Conservation (phyloP, 2,329 filamentous ascomycete genomes). For the Periconia digitata region DNA sequence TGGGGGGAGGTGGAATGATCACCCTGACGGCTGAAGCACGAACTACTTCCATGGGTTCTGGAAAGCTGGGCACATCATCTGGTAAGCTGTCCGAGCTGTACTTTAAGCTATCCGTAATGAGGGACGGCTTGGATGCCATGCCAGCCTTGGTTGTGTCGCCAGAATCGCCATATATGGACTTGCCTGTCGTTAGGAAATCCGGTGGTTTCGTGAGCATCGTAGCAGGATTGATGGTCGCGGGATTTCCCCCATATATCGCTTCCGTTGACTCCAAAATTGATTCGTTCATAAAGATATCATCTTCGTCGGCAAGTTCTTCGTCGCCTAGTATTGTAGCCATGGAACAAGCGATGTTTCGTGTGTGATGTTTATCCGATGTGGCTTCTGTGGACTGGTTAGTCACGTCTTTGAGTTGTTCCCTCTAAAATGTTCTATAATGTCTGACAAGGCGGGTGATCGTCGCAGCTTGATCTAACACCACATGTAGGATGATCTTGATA, state of each 20-base stretch:
- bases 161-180: slow-evolving; percentile 27
- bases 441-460: no score
- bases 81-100: slow-evolving; percentile 14
- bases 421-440: no score
- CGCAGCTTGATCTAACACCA: no score
- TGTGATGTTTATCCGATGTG: background rate
- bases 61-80: slow-evolving; percentile 27
- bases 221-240: slow-evolving; percentile 31
- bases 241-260: slow-evolving; percentile 25
- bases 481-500: no score
- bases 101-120: background rate
- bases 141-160: slow-evolving; percentile 13
- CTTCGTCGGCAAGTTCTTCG: slow-evolving; percentile 27
- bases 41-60: background rate
- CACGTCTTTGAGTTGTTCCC: background rate
- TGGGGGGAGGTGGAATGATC: slow-evolving; percentile 34
- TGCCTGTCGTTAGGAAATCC: slow-evolving; percentile 15
- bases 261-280: slow-evolving; percentile 34
- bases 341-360: background rate
- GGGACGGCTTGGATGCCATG: slow-evolving; percentile 10
- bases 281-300: slow-evolving; percentile 36
- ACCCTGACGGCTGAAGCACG: slow-evolving; percentile 23
- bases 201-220: slow-evolving; percentile 21
- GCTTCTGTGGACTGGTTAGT: background rate
- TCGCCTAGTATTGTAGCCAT: slow-evolving; percentile 16